phyloP scores from a whole-genome alignment of 2,329 filamentous ascomycete genomes.

The Colletotrichum sp. region DNA sequence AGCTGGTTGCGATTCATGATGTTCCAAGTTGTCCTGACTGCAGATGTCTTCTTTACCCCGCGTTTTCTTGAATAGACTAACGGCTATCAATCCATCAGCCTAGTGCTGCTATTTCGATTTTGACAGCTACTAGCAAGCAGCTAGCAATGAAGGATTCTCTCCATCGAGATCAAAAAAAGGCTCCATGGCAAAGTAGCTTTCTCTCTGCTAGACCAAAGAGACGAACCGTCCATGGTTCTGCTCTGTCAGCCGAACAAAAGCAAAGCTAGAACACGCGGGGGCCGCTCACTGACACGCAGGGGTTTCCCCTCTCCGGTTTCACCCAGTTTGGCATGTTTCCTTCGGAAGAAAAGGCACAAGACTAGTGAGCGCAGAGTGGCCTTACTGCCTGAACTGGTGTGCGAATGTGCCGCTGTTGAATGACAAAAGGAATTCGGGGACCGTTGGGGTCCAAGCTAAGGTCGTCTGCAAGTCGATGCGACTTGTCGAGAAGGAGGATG shows the following conservation, averaged over 20 bases:
- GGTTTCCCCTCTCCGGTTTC: constrained; percentile 10
- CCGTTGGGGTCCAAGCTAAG: constrained; percentile 8
- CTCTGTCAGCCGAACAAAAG: neutral
- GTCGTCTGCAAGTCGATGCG: neutral
- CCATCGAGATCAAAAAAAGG: neutral
- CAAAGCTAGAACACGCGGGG: neutral
- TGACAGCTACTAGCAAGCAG: neutral
- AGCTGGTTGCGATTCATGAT: neutral
- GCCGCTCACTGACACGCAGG: constrained; percentile 7
- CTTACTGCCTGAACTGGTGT: neutral
- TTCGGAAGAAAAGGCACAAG: neutral
- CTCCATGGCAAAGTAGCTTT: neutral
- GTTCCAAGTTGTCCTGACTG: neutral
- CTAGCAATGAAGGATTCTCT: neutral
- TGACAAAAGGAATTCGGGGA: neutral
- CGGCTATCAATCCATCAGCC: too few species aligned
- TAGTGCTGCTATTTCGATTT: neutral
- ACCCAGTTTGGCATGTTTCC: neutral
- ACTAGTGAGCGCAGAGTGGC: neutral
- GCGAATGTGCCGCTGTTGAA: neutral
- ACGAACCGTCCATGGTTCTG: neutral
- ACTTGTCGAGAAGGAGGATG: neutral
- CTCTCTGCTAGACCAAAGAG: neutral
- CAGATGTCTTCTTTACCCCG: neutral
- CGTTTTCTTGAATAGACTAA: neutral